Evolutionary conservation across 139 green algal genomes (phyloP).

Genomic region (Auxenochlorella pyrenoidosa): DNA sequence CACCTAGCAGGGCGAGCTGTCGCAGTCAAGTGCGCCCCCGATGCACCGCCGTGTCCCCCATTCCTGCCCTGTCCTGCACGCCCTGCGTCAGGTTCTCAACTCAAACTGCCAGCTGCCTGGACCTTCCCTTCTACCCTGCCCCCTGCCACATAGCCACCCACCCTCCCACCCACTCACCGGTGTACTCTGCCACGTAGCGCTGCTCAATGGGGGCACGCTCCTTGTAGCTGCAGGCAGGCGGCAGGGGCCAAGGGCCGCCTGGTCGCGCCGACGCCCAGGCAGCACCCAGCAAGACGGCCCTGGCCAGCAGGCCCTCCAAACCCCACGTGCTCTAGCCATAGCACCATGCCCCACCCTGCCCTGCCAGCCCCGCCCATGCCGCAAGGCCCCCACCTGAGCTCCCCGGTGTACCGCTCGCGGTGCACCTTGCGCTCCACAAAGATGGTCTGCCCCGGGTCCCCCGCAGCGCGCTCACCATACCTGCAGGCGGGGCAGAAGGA

Average conservation of each 20-base stretch:
- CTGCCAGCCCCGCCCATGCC: no score
- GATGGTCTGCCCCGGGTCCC: constrained; percentile 52
- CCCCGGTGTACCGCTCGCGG: constrained; percentile 53
- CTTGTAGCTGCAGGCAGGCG: constrained; percentile 31
- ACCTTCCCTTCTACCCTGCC: not conserved
- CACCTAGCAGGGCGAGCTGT: not conserved
- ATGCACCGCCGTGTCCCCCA: no score
- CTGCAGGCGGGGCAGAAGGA: not conserved
- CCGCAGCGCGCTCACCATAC: constrained; percentile 45
- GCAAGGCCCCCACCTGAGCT: no score
- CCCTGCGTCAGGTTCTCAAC: no score
- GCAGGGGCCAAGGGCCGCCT: not conserved
- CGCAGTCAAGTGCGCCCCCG: not conserved
- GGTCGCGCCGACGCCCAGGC: not conserved
- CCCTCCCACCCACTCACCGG: not conserved
- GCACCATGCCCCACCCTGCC: no score
- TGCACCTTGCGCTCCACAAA: constrained; percentile 92
- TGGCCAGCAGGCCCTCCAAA: not conserved
- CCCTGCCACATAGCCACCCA: not conserved
- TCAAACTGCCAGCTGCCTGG: no score
- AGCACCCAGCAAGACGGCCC: not conserved
- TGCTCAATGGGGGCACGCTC: constrained; percentile 31
- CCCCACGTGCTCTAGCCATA: no score
- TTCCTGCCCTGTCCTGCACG: no score
- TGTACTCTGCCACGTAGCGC: constrained; percentile 16